Evolutionary conservation across 139 green algal species (phyloP).

Genomic region (Marvania coccoides): DNA sequence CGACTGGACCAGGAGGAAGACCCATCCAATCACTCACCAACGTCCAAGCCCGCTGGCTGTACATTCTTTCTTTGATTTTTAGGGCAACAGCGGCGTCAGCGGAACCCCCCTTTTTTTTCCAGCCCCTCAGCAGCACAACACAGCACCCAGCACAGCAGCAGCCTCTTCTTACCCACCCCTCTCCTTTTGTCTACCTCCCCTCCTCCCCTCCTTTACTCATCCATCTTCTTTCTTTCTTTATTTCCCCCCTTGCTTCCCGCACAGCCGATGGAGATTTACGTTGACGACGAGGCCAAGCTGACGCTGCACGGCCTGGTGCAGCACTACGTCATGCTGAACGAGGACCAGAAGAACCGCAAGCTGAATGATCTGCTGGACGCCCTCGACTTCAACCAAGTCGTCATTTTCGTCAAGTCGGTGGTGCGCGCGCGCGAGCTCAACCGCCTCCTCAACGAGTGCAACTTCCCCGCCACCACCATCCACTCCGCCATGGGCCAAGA

Average conservation of each 20-base stretch:
- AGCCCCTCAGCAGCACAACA: too few species aligned
- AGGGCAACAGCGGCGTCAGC: too few species aligned
- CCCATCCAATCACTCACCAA: too few species aligned
- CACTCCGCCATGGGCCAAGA: conserved; percentile 80
- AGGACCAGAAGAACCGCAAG: conserved; percentile 98
- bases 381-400: conserved; percentile 99
- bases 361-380: conserved; percentile 97
- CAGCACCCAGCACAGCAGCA: too few species aligned
- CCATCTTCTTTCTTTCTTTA: background rate
- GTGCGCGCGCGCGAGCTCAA: conserved; percentile 80
- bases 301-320: conserved; percentile 98
- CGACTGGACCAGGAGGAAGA: too few species aligned
- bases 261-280: conserved; percentile 83
- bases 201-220: background rate
- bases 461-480: conserved; percentile 96
- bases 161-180: too few species aligned
- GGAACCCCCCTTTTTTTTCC: too few species aligned
- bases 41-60: too few species aligned
- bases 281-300: conserved; percentile 97
- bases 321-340: conserved; percentile 97
- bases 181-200: too few species aligned
- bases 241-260: background rate
- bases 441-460: conserved; percentile 92
- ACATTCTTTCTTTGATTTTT: too few species aligned
- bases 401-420: conserved; percentile 90